Evolutionary conservation across 345 rosid species (phyloP).

Genomic region (Eucalyptus sp.): DNA sequence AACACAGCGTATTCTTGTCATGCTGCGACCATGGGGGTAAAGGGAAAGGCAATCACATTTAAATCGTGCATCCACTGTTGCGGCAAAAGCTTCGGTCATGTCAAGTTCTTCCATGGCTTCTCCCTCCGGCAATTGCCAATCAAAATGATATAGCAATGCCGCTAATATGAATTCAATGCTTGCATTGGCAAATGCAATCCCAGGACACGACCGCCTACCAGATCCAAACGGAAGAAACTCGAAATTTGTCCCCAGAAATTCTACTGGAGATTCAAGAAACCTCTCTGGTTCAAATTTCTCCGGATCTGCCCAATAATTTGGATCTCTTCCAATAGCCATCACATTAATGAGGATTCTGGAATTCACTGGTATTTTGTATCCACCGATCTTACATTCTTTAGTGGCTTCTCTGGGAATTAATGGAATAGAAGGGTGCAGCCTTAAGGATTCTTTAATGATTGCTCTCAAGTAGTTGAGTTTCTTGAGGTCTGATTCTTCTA

Average conservation of each 20-base stretch:
- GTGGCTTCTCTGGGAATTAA: constrained; percentile 6
- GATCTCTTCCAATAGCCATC: background rate
- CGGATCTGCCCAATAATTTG: background rate
- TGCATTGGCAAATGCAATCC: background rate
- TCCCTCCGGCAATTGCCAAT: background rate
- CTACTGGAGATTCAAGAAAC: background rate
- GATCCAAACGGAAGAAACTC: constrained; percentile 4
- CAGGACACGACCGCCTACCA: constrained; percentile 1
- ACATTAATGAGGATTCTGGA: background rate
- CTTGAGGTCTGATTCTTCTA: background rate
- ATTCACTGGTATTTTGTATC: constrained; percentile 3
- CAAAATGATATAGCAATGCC: background rate
- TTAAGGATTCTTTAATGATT: constrained; percentile 10
- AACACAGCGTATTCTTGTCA: background rate
- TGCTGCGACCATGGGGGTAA: background rate
- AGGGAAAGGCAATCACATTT: background rate
- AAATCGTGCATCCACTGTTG: background rate
- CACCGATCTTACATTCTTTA: background rate
- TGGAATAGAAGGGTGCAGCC: constrained; percentile 13
- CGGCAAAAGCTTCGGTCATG: background rate
- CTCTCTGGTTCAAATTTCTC: constrained; percentile 2
- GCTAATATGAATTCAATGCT: background rate
- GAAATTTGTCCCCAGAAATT: background rate
- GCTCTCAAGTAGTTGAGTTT: constrained; percentile 1
- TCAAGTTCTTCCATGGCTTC: background rate